Conservation (phyloP, 352 stramenopile genomes). For the Phytophthora niederhauseri region DNA sequence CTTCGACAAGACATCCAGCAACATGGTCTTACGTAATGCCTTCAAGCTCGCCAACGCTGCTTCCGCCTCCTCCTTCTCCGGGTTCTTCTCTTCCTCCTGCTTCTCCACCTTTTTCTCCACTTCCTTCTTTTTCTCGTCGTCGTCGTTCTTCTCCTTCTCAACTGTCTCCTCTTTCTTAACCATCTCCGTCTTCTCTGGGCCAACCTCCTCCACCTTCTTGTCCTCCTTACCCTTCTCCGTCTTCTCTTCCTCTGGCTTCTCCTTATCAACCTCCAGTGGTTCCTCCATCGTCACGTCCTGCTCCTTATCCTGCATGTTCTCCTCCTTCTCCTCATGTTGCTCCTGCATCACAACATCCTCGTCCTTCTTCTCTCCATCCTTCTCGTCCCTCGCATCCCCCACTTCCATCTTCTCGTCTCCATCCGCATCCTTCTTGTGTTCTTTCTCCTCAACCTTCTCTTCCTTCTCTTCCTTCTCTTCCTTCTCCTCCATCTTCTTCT, state of each 20-base stretch:
- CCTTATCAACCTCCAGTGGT: neutral
- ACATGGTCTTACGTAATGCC: constrained; percentile 63
- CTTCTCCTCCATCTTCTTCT: too few species aligned
- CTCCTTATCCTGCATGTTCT: neutral
- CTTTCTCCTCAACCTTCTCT: neutral
- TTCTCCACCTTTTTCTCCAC: constrained; percentile 5
- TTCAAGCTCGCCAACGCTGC: constrained; percentile 54
- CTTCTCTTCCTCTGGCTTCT: constrained; percentile 11
- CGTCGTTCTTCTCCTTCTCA: neutral
- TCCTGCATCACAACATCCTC: neutral
- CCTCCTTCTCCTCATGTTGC: neutral
- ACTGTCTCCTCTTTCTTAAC: neutral
- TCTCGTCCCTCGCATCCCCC: constrained; percentile 15
- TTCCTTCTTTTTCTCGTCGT: constrained; percentile 16
- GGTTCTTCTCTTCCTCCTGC: constrained; percentile 19
- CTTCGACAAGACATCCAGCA: constrained; percentile 84
- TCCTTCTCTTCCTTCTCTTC: constrained; percentile 7
- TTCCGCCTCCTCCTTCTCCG: constrained; percentile 39
- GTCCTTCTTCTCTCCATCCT: neutral
- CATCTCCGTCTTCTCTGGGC: constrained; percentile 12
- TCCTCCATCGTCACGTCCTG: neutral
- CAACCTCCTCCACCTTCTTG: constrained; percentile 13
- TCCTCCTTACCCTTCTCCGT: constrained; percentile 7
- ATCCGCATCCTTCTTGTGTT: constrained; percentile 12
- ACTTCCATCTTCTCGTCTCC: neutral